Evolutionary conservation across 306 rosid species (phyloP).

Genomic region (Carpinus fangiana): DNA sequence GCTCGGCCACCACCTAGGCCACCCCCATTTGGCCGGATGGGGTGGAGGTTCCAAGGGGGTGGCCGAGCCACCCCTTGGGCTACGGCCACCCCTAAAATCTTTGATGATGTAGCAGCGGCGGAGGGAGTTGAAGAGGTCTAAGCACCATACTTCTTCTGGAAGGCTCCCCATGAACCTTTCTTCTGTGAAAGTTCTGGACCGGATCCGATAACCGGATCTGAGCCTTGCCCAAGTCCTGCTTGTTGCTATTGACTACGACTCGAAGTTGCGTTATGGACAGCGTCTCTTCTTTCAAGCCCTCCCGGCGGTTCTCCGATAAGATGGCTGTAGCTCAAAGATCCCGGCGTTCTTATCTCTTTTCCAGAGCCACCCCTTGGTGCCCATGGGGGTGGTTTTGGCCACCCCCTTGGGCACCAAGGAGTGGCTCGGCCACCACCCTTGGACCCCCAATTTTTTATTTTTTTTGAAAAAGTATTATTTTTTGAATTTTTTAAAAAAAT

Average conservation of each 20-base stretch:
- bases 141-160: slow-evolving; percentile 41
- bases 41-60: too few species aligned
- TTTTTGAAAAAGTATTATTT: too few species aligned
- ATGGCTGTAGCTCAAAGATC: background rate
- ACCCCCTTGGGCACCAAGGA: too few species aligned
- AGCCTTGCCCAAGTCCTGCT: background rate
- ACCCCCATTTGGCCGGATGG: too few species aligned
- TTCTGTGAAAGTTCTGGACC: slow-evolving; percentile 28
- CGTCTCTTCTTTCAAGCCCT: slow-evolving; percentile 1
- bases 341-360: background rate
- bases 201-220: slow-evolving; percentile 1
- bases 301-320: background rate
- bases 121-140: slow-evolving; percentile 49
- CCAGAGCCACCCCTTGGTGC: too few species aligned
- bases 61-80: too few species aligned
- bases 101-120: slow-evolving; percentile 39
- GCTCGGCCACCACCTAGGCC: too few species aligned
- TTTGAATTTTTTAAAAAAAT: too few species aligned
- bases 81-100: too few species aligned
- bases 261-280: background rate
- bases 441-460: too few species aligned
- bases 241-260: background rate
- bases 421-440: too few species aligned
- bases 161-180: background rate
- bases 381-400: too few species aligned